phyloP scores from a whole-genome alignment of 306 rosid species.

The Aeschynomene evenia region DNA sequence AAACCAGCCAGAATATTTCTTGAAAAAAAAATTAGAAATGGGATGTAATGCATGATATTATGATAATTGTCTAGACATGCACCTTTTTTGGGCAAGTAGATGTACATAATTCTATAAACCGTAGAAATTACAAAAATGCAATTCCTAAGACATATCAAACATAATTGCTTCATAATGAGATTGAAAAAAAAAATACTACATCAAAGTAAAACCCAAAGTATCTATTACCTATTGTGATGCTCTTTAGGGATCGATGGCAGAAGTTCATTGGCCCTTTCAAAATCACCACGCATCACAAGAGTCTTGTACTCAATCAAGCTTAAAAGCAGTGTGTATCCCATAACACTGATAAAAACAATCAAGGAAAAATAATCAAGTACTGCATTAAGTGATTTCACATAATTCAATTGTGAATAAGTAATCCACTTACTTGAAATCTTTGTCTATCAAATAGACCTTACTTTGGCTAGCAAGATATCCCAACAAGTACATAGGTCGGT shows the following conservation, averaged over 20 bases:
- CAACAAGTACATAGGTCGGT: slow-evolving; percentile 99
- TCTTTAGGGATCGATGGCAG: slow-evolving; percentile 95
- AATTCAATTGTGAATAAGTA: slow-evolving; percentile 23
- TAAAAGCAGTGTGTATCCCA: slow-evolving; percentile 92
- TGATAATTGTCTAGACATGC: background rate
- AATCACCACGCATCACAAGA: slow-evolving; percentile 98
- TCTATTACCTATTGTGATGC: slow-evolving; percentile 83
- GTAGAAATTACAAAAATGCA: slow-evolving; percentile 14
- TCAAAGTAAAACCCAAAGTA: slow-evolving; percentile 7
- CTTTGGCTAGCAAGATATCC: slow-evolving; percentile 98
- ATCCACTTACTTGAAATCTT: slow-evolving; percentile 91
- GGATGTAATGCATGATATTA: slow-evolving; percentile 4
- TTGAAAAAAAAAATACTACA: slow-evolving; percentile 10
- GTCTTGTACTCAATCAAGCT: slow-evolving; percentile 98
- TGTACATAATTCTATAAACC: slow-evolving; percentile 4
- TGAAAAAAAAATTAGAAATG: background rate
- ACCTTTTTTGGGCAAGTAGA: background rate
- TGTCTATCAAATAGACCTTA: slow-evolving; percentile 91
- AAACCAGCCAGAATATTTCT: slow-evolving; percentile 8
- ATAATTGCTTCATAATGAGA: slow-evolving; percentile 20
- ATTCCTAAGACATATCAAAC: slow-evolving; percentile 14
- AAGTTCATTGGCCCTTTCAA: slow-evolving; percentile 88
- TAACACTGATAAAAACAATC: slow-evolving; percentile 55
- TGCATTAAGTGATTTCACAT: slow-evolving; percentile 16
- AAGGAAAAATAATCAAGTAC: slow-evolving; percentile 26